Base-by-base conservation (phyloP, 441 rosid genomes). In the Isatis lusitanica region DNA sequence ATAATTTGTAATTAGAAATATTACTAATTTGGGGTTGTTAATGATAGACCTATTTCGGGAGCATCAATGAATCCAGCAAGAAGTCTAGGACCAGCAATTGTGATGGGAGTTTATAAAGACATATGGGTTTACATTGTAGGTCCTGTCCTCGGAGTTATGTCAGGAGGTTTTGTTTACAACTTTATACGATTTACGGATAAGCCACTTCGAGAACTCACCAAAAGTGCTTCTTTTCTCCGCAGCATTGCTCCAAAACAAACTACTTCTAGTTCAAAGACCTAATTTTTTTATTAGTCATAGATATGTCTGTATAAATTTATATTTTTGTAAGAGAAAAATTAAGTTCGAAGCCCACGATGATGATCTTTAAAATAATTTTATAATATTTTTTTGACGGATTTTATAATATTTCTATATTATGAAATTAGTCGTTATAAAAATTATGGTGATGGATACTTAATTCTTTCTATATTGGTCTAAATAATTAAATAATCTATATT, bases 61-160 rank as follows among this genome's bases (percentile, higher is more conserved):
- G 96, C 92, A 5, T 90, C 96, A 0, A 88, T 88, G 96, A 90
- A 90, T 74, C 96, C 96, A 0, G 92, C 84, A 5, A 87, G 96
- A 79, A 90, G 94, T 66, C 26, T 87, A 8, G 96, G 96, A 3
- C 94, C 96, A 18, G 93, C 94, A 1, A 53, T 90, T 1, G 84
- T 85, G 26, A 83, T 75, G 80, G 82, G 81, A 61, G 79, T 52
- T 6, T 85, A 76, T 63, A 80, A 63, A 31, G 85, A 81, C 21
- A 55, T 88, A 8, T 90, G 96, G 96, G 77, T 88, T 17, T 90
- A 90, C 28, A 63, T 88, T 9, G 21, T 74, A 0, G 94, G 94
- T 8, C 96, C 96, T 0, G 15, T 86, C 1, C 6, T 80, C 1
- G 92, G 96, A 42, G 68, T 90, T 1, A 12, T 85, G 24, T 71